Conservation (phyloP, 1,139 yeast genomes). For the Kodamaea plutei region DNA sequence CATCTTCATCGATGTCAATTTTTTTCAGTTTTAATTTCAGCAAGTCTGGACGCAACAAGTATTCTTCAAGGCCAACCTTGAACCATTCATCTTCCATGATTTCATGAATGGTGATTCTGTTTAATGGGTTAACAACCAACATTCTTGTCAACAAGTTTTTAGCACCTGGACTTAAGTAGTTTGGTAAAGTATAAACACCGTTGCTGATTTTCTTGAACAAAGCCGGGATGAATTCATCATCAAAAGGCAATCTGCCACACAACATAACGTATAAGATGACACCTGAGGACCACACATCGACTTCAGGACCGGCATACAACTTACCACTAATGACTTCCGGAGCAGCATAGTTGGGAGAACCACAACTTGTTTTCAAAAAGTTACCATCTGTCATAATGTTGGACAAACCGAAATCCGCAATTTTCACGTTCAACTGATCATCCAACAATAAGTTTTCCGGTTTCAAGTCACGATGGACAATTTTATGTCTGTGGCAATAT, state of each 20-base stretch:
- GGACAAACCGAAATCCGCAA: slow-evolving; percentile 94
- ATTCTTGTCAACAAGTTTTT: slow-evolving; percentile 80
- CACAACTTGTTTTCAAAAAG: slow-evolving; percentile 92
- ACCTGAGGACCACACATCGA: slow-evolving; percentile 98
- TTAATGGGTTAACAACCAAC: slow-evolving; percentile 95
- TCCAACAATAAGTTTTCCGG: slow-evolving; percentile 91
- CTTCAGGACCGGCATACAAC: slow-evolving; percentile 97
- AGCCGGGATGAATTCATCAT: slow-evolving; percentile 96
- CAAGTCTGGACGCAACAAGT: slow-evolving; percentile 69
- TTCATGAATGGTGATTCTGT: slow-evolving; percentile 91
- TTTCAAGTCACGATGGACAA: slow-evolving; percentile 93
- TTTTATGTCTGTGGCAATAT: slow-evolving; percentile 95
- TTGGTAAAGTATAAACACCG: slow-evolving; percentile 93
- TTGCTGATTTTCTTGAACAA: slow-evolving; percentile 90
- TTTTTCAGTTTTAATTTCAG: slow-evolving; percentile 39
- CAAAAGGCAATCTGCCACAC: slow-evolving; percentile 96
- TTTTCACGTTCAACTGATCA: slow-evolving; percentile 87
- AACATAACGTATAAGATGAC: slow-evolving; percentile 94
- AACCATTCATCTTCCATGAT: slow-evolving; percentile 98
- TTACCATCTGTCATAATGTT: slow-evolving; percentile 99
- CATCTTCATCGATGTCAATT: slow-evolving; percentile 68
- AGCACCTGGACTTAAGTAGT: slow-evolving; percentile 84
- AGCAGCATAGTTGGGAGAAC: slow-evolving; percentile 97
- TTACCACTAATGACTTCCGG: slow-evolving; percentile 97
- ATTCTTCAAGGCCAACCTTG: slow-evolving; percentile 75